Percentiles rank a stretch among this genome's conserved stretches.
These are phyloP conservation scores for Ambrosiella cleistominuta DNA, from an alignment of 2,329 filamentous ascomycete genomes.

Conservation along the genomic window DNA sequence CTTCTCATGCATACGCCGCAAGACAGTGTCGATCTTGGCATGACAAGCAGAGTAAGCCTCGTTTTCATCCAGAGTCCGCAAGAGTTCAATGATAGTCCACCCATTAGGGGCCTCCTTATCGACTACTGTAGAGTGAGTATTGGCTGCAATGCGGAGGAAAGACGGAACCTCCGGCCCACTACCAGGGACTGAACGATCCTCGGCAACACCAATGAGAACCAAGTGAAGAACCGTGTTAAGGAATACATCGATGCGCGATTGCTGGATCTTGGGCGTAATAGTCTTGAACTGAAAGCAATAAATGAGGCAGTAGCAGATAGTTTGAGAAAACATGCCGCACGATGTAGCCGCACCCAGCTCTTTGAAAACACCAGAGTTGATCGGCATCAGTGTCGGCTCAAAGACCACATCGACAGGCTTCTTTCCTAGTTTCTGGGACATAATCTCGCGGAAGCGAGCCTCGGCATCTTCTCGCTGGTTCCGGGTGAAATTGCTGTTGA, in stretches of 20 bases:
- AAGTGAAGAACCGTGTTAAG: conserved; percentile 83
- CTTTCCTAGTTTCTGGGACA: conserved; percentile 76
- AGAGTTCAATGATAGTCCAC: conserved; percentile 46
- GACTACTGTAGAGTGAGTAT: background rate
- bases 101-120: conserved; percentile 28
- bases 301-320: conserved; percentile 73
- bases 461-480: conserved; percentile 96
- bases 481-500: conserved; percentile 88
- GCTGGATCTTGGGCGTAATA: conserved; percentile 56
- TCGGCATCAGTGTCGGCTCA: conserved; percentile 65
- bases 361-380: conserved; percentile 60
- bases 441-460: conserved; percentile 67
- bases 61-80: conserved; percentile 44
- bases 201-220: conserved; percentile 65
- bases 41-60: conserved; percentile 68
- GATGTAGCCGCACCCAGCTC: conserved; percentile 62
- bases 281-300: conserved; percentile 57
- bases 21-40: conserved; percentile 65
- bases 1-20: conserved; percentile 73
- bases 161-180: background rate
- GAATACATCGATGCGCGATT: conserved; percentile 76
- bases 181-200: conserved; percentile 34
- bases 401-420: conserved; percentile 70
- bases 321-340: conserved; percentile 72
- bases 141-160: conserved; percentile 2